Evolutionary conservation across 306 rosid species (phyloP).

Genomic region (Lagenaria siceraria): DNA sequence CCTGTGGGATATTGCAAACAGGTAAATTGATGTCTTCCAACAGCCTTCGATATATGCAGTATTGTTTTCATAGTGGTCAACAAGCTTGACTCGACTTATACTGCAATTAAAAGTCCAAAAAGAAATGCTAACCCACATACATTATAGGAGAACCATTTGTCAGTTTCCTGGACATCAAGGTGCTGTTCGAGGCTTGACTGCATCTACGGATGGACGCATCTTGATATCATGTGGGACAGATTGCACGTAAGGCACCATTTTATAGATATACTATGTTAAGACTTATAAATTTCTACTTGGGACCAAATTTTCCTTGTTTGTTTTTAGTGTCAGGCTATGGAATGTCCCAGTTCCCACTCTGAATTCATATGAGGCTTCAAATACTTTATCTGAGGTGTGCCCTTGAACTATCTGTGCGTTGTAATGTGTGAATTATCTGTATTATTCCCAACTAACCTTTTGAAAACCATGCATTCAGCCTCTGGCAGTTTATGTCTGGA

Average conservation of each 20-base stretch:
- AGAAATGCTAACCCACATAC: not conserved
- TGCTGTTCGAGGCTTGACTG: conserved; percentile 74
- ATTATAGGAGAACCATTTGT: conserved; percentile 41
- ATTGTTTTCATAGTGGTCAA: not conserved
- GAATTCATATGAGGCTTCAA: conserved; percentile 29
- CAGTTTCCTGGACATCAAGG: conserved; percentile 92
- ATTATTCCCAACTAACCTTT: conserved; percentile 10
- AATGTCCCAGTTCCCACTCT: conserved; percentile 40
- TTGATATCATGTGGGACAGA: conserved; percentile 93
- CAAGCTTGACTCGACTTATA: not conserved
- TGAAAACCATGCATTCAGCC: conserved; percentile 40
- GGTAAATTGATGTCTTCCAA: conserved; percentile 31
- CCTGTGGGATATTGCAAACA: conserved; percentile 77
- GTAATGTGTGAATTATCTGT: not conserved
- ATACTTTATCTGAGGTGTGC: conserved; percentile 41
- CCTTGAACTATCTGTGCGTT: not conserved
- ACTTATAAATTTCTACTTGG: not conserved
- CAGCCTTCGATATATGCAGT: not conserved
- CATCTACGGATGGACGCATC: conserved; percentile 59
- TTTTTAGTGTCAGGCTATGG: conserved; percentile 77
- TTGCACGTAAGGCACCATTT: conserved; percentile 50
- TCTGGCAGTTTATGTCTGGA: conserved; percentile 49
- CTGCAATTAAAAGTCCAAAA: not conserved
- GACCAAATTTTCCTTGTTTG: conserved; percentile 8
- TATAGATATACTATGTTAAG: not conserved